phyloP scores from a whole-genome alignment of 2,329 filamentous ascomycete species.

The Diaporthe ampelina region DNA sequence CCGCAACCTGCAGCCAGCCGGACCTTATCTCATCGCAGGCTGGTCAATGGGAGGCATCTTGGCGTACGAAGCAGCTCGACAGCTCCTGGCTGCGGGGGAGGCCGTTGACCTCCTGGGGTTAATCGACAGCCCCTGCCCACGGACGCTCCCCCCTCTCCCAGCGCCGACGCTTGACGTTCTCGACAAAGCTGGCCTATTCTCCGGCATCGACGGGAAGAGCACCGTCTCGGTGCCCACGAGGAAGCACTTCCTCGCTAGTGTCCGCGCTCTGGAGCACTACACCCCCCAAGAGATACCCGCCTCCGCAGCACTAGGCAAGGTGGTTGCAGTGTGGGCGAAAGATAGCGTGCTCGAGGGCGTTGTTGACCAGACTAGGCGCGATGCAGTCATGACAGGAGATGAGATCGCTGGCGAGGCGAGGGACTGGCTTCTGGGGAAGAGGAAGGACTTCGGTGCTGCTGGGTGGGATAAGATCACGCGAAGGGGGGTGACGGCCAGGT shows the following conservation, averaged over 20 bases:
- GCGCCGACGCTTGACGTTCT: slow-evolving; percentile 46
- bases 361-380: not conserved
- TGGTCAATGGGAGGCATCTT: slow-evolving; percentile 32
- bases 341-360: slow-evolving; percentile 21
- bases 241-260: slow-evolving; percentile 20
- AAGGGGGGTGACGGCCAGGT: not conserved
- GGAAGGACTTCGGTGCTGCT: slow-evolving; percentile 10
- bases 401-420: slow-evolving; percentile 14
- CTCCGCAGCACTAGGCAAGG: not conserved
- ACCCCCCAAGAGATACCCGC: slow-evolving; percentile 1
- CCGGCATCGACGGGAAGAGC: slow-evolving; percentile 17
- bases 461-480: slow-evolving; percentile 14
- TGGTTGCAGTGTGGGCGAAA: slow-evolving; percentile 10
- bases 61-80: slow-evolving; percentile 18
- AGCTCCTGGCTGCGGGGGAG: slow-evolving; percentile 12
- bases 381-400: slow-evolving; percentile 9
- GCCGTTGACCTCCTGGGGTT: not conserved
- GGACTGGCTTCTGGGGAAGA: slow-evolving; percentile 17
- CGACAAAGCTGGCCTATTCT: slow-evolving; percentile 45
- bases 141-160: not conserved
- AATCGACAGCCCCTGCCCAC: slow-evolving; percentile 17
- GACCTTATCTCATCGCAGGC: slow-evolving; percentile 13
- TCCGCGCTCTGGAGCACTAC: slow-evolving; percentile 26
- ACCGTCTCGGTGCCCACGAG: slow-evolving; percentile 1
- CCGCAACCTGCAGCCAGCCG: not conserved